Conservation (phyloP, 2,329 filamentous ascomycete genomes). For the Xylaria hypoxylon region DNA sequence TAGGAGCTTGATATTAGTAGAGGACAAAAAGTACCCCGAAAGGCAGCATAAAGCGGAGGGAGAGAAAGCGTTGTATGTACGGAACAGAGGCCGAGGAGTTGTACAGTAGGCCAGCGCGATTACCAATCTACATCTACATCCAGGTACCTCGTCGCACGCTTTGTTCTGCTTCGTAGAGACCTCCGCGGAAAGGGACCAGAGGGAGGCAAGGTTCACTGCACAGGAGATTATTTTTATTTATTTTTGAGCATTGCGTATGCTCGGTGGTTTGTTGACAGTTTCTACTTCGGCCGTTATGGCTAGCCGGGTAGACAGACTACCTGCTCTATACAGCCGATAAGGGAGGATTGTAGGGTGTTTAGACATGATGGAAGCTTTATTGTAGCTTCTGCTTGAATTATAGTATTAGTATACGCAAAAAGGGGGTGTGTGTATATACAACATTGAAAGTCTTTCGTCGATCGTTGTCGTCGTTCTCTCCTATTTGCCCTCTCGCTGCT, state of each 20-base stretch:
- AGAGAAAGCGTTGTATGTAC: not conserved
- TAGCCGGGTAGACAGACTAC: not conserved
- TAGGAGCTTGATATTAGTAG: conserved; percentile 22
- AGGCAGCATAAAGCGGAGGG: conserved; percentile 1
- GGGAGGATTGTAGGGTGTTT: conserved; percentile 9
- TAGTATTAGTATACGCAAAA: conserved; percentile 39
- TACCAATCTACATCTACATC: conserved; percentile 27
- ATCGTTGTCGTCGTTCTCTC: conserved; percentile 12
- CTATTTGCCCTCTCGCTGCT: conserved; percentile 27
- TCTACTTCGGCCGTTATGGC: not conserved
- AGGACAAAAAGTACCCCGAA: conserved; percentile 14
- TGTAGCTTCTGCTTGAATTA: conserved; percentile 35
- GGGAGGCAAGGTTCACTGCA: not conserved
- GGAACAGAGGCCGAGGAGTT: conserved; percentile 12
- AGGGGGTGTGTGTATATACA: conserved; percentile 33
- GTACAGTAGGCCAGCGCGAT: conserved; percentile 31
- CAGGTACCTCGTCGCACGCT: conserved; percentile 7
- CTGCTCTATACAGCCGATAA: not conserved
- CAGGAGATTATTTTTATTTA: not conserved
- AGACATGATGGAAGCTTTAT: conserved; percentile 28
- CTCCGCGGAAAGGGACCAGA: not conserved
- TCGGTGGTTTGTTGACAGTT: not conserved
- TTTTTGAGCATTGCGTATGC: not conserved
- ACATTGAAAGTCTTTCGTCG: conserved; percentile 20
- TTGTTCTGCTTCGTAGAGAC: conserved; percentile 10